phyloP scores from a whole-genome alignment of 805 yeast genomes.

The Saturnispora dispora region DNA sequence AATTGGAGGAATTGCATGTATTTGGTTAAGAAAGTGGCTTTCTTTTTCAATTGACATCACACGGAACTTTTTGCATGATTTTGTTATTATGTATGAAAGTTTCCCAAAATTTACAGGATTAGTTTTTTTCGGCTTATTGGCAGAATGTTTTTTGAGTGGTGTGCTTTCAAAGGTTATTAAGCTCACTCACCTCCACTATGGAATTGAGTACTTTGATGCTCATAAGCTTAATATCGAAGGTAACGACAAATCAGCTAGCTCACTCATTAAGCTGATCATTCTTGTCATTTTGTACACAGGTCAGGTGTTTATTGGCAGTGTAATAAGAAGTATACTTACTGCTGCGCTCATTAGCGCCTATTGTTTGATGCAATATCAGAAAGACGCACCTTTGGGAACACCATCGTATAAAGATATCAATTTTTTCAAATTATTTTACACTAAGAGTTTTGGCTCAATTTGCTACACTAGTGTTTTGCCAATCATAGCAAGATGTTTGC shows the following conservation, averaged over 20 bases:
- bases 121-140: no score
- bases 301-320: neutral
- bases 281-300: neutral
- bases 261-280: neutral
- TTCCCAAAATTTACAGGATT: no score
- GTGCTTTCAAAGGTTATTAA: neutral
- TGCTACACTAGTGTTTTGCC: neutral
- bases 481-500: neutral
- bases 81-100: no score
- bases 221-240: neutral
- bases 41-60: no score
- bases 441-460: neutral
- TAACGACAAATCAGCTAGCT: neutral
- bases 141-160: no score
- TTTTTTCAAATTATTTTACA: neutral
- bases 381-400: neutral
- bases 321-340: neutral
- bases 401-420: neutral
- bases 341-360: neutral
- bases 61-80: no score
- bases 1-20: no score
- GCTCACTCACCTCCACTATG: neutral
- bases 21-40: no score
- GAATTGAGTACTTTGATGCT: neutral
- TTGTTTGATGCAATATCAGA: neutral